Evolutionary conservation across 2,329 filamentous ascomycete genomes (phyloP), one percentile per base, ranked within the genome.

Genomic region (Amauroascus verrucosus): DNA sequence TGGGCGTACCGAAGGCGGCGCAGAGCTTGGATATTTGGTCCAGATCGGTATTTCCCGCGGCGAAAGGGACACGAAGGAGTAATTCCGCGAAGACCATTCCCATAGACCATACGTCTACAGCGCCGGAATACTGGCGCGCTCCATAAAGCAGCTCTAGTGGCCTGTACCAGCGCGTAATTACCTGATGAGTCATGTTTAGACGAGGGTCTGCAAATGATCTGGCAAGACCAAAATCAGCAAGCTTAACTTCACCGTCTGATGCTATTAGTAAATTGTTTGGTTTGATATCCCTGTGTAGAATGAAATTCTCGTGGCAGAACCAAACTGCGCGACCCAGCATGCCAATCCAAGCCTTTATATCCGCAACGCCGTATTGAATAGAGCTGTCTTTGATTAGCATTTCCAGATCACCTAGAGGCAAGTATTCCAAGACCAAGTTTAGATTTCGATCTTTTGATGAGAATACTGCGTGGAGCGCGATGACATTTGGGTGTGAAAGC

Each of bases 281-380:
- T 72, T 98, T 98, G 76, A 98, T 97, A 75, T 98, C 93, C 62
- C 93, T 87, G 72, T 98, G 93, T 28, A 98, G 78, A 16, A 98
- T 81, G 63, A 85, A 91, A 68, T 93, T 94, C 66, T 90, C 87
- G 70, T 98, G 93, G 70, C 93, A 97, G 75, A 95, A 98, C 84
- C 88, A 95, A 26, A 97, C 82, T 24, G 86, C 93, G 40, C 91
- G 83, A 26, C 80, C 81, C n/a, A 97, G 79, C 93, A 97, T 97
- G 58, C 86, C 87, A 84, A 96, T 95, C 93, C 93, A 98, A 14
- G 89, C 86, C 70, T 98, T 98, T 69, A 97, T 89, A 69, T 98
- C 93, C 16, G 87, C 86, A 9, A 82, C 81, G 57, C 86, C 86
- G 69, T 97, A 97, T 52, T 83, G 81, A 45, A 96, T 84, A 51